Percentiles rank a stretch among this genome's conserved stretches.
These are phyloP conservation scores for Rosa hybrid DNA, from an alignment of 331 rosid genomes.

Conservation along the genomic window DNA sequence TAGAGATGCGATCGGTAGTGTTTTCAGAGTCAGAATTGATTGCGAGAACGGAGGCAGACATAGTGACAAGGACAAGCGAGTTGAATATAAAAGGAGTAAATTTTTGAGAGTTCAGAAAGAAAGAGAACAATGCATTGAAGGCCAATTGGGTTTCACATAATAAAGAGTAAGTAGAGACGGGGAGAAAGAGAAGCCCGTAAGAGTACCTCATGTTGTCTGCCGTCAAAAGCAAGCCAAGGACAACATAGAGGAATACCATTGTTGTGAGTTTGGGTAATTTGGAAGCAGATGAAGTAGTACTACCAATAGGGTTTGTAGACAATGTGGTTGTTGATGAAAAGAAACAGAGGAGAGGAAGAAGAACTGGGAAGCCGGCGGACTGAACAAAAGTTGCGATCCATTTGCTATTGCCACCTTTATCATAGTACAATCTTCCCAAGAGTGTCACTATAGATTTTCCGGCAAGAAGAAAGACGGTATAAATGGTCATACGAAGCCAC, in stretches of 20 bases:
- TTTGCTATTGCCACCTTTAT: constrained; percentile 75
- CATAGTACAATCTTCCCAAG: constrained; percentile 70
- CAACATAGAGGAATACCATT: constrained; percentile 39
- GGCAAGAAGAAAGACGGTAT: constrained; percentile 42
- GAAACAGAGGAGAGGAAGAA: constrained; percentile 49
- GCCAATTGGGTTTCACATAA: constrained; percentile 73
- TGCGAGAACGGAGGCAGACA: constrained; percentile 61
- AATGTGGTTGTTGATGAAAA: constrained; percentile 31
- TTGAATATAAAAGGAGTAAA: constrained; percentile 58
- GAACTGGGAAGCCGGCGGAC: constrained; percentile 71
- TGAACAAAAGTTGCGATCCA: constrained; percentile 89
- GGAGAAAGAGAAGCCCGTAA: constrained; percentile 65
- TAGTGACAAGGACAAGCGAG: constrained; percentile 62
- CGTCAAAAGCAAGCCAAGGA: constrained; percentile 45
- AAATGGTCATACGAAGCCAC: constrained; percentile 55
- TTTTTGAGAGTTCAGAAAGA: constrained; percentile 59
- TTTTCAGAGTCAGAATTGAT: constrained; percentile 45
- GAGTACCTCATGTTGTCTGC: constrained; percentile 69
- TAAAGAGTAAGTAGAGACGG: constrained; percentile 71
- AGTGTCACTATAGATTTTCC: constrained; percentile 76
- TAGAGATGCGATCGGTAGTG: constrained; percentile 6
- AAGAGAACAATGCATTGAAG: constrained; percentile 65
- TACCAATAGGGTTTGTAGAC: neutral
- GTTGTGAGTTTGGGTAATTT: constrained; percentile 33
- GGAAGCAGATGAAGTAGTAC: constrained; percentile 7